Evolutionary conservation across 345 rosid genomes (phyloP).

Genomic region (Firmiana major): DNA sequence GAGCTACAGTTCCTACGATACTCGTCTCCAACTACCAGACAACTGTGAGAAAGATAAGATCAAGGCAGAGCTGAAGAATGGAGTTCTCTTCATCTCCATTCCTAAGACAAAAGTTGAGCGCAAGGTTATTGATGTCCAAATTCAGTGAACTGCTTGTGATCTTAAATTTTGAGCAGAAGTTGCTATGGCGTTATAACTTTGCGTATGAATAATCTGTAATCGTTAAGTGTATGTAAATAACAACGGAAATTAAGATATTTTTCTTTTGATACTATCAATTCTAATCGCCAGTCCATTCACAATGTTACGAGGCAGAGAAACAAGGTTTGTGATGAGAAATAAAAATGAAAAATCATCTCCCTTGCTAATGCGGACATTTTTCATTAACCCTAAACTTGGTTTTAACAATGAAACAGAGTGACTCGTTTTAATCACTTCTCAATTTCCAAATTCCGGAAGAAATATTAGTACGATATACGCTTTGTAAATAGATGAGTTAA

Average conservation of each 20-base stretch:
- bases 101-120: constrained; percentile 65
- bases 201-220: no score
- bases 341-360: background rate
- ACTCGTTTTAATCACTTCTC: no score
- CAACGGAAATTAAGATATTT: background rate
- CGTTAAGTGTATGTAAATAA: background rate
- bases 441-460: no score
- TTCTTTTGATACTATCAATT: background rate
- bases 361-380: no score
- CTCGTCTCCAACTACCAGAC: constrained; percentile 55
- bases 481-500: no score
- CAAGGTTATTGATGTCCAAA: constrained; percentile 43
- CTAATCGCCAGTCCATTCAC: background rate
- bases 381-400: no score
- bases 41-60: constrained; percentile 55
- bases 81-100: constrained; percentile 61
- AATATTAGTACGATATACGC: no score
- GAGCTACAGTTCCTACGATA: constrained; percentile 46
- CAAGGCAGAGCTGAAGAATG: constrained; percentile 72
- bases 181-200: background rate
- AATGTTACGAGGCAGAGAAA: background rate
- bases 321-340: background rate
- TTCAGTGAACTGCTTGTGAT: constrained; percentile 21
- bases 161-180: constrained; percentile 6
- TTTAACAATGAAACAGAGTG: no score